Evolutionary conservation across 2,329 filamentous ascomycete genomes (phyloP).

Genomic region (Venturia carpophila): DNA sequence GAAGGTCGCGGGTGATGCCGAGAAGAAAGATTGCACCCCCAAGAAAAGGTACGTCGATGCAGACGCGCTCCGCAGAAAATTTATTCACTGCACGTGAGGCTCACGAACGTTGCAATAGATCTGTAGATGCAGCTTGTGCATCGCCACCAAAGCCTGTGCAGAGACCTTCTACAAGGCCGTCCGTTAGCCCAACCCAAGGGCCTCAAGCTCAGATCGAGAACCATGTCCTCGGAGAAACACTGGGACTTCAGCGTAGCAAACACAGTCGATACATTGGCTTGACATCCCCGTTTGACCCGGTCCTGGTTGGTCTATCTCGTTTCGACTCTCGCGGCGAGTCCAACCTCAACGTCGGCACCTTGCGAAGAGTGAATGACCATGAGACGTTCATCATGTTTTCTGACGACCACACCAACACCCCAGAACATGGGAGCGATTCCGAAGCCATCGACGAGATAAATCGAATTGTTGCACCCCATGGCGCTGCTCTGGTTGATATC

Average conservation of each 20-base stretch:
- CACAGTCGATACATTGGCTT: constrained; percentile 78
- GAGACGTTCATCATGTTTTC: constrained; percentile 76
- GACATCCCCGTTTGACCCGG: constrained; percentile 75
- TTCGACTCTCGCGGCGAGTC: constrained; percentile 79
- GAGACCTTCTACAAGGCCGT: constrained; percentile 22
- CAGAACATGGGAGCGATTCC: constrained; percentile 61
- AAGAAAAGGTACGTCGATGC: constrained; percentile 58
- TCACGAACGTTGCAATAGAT: constrained; percentile 14
- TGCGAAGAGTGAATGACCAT: constrained; percentile 67
- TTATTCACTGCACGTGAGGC: constrained; percentile 13
- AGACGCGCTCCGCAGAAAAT: constrained; percentile 11
- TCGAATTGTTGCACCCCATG: constrained; percentile 65
- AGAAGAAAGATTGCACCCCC: constrained; percentile 49
- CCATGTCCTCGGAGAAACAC: constrained; percentile 36
- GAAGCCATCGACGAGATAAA: constrained; percentile 67
- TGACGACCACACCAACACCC: constrained; percentile 63
- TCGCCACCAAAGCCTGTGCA: constrained; percentile 12
- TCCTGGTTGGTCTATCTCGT: constrained; percentile 70
- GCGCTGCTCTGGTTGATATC: constrained; percentile 66
- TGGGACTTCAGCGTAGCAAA: constrained; percentile 69
- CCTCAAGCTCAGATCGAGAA: constrained; percentile 23
- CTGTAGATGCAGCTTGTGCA: constrained; percentile 14
- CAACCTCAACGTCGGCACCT: constrained; percentile 52
- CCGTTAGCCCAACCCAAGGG: constrained; percentile 22
- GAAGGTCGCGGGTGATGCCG: constrained; percentile 59